Conservation (phyloP, 2,329 filamentous ascomycete genomes). For the Colletotrichum sp. region DNA sequence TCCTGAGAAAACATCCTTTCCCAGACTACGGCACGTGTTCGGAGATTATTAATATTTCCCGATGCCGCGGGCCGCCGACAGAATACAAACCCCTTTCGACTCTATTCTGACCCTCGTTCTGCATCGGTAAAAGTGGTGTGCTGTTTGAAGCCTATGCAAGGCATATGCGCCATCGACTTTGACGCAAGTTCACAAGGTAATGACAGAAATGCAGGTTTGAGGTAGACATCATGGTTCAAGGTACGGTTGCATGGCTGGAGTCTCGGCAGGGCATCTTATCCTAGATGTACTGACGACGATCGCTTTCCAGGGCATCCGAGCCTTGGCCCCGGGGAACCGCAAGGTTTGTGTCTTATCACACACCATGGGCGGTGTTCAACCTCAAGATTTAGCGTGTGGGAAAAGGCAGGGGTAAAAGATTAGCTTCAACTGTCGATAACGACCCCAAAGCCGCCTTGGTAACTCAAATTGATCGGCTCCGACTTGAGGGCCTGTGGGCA, state of each 20-base stretch:
- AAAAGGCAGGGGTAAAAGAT: background rate
- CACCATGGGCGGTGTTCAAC: background rate
- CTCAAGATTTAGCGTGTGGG: background rate
- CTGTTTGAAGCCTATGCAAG: background rate
- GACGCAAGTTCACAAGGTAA: background rate
- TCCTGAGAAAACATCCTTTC: background rate
- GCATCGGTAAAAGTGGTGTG: background rate
- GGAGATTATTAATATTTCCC: background rate
- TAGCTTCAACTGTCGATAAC: background rate
- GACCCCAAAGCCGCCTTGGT: background rate
- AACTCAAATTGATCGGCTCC: background rate
- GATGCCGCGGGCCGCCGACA: background rate
- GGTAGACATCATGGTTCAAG: background rate
- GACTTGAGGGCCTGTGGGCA: background rate
- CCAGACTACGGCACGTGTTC: background rate
- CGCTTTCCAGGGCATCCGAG: background rate
- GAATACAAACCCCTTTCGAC: fast-evolving
- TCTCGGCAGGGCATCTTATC: background rate
- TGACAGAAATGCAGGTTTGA: background rate
- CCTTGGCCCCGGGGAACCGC: background rate
- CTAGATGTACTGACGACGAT: background rate
- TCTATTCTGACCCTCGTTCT: background rate
- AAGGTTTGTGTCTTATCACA: background rate
- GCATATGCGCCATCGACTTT: background rate
- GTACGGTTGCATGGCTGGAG: background rate